Evolutionary conservation across 768 basidiomycete genomes (phyloP).

Genomic region (Boletus vinaceobasis): DNA sequence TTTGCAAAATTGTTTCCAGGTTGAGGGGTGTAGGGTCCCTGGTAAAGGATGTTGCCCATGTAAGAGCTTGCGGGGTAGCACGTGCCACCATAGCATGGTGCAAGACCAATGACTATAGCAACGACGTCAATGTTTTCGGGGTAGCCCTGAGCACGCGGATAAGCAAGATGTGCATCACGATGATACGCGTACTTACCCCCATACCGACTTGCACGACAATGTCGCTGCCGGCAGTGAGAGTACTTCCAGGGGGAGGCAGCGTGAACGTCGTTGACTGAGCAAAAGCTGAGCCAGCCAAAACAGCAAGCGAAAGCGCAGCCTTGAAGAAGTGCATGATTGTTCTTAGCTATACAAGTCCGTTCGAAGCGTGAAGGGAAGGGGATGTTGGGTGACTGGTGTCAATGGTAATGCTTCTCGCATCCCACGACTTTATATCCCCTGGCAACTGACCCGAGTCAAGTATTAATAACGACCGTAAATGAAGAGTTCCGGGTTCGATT

Average conservation of each 20-base stretch:
- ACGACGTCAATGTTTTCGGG: constrained; percentile 26
- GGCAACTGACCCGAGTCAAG: background rate
- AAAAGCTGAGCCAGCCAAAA: constrained; percentile 9
- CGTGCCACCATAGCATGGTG: constrained; percentile 16
- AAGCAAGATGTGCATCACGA: background rate
- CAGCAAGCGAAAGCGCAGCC: constrained; percentile 10
- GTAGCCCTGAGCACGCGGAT: constrained; percentile 11
- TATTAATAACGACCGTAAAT: background rate
- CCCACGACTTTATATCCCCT: constrained; percentile 16
- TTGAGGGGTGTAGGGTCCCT: constrained; percentile 31
- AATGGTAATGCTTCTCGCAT: background rate
- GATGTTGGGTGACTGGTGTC: background rate
- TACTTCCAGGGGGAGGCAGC: constrained; percentile 7
- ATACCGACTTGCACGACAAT: constrained; percentile 17
- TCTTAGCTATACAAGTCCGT: background rate
- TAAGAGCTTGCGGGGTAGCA: constrained; percentile 24
- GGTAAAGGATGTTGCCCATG: constrained; percentile 34
- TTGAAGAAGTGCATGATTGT: constrained; percentile 18
- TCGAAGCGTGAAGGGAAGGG: background rate
- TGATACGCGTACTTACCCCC: constrained; percentile 8
- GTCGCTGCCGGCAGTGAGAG: constrained; percentile 5
- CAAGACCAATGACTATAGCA: constrained; percentile 32
- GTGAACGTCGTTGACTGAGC: constrained; percentile 15
- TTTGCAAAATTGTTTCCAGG: constrained; percentile 24
- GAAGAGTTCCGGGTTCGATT: background rate